A percentile compares a stretch with the other conserved stretches of the same genome.
phyloP scores from a whole-genome alignment of 257 asterid genomes.

The Scutellaria minor region DNA sequence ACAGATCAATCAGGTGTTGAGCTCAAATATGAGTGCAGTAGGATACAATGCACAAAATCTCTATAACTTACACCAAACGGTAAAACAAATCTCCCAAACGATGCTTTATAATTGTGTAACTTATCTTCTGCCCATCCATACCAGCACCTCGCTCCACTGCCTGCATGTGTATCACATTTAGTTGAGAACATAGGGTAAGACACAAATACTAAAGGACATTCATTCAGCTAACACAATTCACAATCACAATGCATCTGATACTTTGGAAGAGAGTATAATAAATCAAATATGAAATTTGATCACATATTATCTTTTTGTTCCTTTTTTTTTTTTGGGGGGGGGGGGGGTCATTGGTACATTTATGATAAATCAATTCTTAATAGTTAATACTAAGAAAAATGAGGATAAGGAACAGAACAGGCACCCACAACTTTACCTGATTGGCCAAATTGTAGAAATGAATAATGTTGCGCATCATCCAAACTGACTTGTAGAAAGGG shows the following conservation, averaged over 20 bases:
- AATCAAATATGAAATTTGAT: too few species aligned
- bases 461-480: conserved; percentile 99
- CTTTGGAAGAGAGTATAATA: too few species aligned
- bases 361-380: too few species aligned
- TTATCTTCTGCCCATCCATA: conserved; percentile 95
- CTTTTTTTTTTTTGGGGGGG: too few species aligned
- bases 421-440: conserved; percentile 58
- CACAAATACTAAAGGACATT: background rate
- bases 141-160: conserved; percentile 99
- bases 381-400: too few species aligned
- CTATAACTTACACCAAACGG: conserved; percentile 87
- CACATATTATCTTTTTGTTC: too few species aligned
- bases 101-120: conserved; percentile 89
- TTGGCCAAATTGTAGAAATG: conserved; percentile 97
- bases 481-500: conserved; percentile 98
- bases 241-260: too few species aligned
- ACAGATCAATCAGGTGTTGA: conserved; percentile 14
- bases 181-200: background rate
- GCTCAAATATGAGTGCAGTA: background rate
- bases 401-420: too few species aligned
- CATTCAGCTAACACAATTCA: too few species aligned
- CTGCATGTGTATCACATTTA: conserved; percentile 46
- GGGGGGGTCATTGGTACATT: too few species aligned
- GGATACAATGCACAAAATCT: background rate
- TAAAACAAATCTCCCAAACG: conserved; percentile 91